Conservation (phyloP, 2,329 filamentous ascomycete genomes). For the Colletotrichum sp. region DNA sequence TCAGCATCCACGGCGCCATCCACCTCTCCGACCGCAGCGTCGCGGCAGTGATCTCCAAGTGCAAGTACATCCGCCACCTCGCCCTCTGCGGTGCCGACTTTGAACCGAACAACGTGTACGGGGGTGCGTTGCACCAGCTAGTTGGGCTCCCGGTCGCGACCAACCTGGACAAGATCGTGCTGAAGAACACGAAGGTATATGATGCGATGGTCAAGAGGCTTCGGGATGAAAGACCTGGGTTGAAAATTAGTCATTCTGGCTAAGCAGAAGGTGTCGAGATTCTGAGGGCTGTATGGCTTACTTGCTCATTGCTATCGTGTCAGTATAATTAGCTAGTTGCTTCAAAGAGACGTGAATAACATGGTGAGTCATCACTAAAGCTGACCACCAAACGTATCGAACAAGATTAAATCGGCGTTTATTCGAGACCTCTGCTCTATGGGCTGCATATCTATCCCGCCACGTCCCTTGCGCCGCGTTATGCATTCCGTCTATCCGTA, state of each 20-base stretch:
- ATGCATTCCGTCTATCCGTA: slow-evolving; percentile 13
- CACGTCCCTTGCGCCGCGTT: not conserved
- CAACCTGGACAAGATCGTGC: not conserved
- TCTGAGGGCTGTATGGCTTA: too few relatives aligned
- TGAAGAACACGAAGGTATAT: not conserved
- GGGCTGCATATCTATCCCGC: slow-evolving; percentile 2
- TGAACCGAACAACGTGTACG: not conserved
- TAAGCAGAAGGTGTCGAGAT: not conserved
- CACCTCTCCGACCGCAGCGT: not conserved
- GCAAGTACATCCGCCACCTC: not conserved
- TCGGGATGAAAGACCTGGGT: not conserved
- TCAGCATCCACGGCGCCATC: not conserved
- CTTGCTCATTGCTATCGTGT: not conserved
- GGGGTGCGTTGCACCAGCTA: not conserved
- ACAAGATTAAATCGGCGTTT: not conserved
- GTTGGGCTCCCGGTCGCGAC: not conserved
- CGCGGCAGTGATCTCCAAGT: not conserved
- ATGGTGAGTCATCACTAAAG: not conserved
- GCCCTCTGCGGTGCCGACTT: not conserved
- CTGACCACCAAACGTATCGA: not conserved
- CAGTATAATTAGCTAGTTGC: not conserved
- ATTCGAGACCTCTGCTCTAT: slow-evolving; percentile 4
- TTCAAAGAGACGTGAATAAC: not conserved
- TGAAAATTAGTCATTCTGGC: not conserved
- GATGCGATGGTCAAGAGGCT: not conserved